A percentile compares a stretch with the other conserved stretches of the same genome.
These are phyloP conservation scores for Erythrobasidium hasegawianum DNA, from an alignment of 1,284 basidiomycete species.

Conservation along the genomic window DNA sequence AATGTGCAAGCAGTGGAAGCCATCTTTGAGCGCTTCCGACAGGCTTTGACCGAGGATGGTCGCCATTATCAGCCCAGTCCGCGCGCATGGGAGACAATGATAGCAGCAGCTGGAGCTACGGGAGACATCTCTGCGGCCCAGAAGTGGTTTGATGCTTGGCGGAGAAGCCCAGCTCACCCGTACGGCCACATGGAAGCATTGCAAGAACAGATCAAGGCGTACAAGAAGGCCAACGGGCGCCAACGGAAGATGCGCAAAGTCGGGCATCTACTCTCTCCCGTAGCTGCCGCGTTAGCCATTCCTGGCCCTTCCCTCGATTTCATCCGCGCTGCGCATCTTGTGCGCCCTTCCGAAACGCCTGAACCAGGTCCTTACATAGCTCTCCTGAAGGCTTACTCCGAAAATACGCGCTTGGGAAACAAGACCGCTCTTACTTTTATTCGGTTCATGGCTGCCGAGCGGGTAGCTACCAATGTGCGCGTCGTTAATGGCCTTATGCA, in stretches of 20 bases:
- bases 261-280: neutral
- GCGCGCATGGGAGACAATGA: conserved; percentile 4
- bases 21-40: conserved; percentile 8
- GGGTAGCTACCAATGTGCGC: conserved; percentile 4
- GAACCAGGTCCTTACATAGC: conserved; percentile 26
- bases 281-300: neutral
- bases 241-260: neutral
- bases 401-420: neutral
- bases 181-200: neutral
- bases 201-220: neutral
- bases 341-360: neutral
- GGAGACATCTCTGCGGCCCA: conserved; percentile 5
- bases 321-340: neutral
- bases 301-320: neutral
- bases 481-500: conserved; percentile 21
- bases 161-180: conserved; percentile 16
- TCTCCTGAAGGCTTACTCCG: conserved; percentile 2
- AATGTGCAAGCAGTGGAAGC: conserved; percentile 11
- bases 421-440: conserved; percentile 1
- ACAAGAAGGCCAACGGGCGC: neutral
- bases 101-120: neutral
- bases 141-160: conserved; percentile 17
- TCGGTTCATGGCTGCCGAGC: conserved; percentile 21
- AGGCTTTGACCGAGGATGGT: conserved; percentile 6
- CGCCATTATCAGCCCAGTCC: conserved; percentile 5